Evolutionary conservation across 2,329 filamentous ascomycete species (phyloP), one percentile per base, ranked within the genome.

Genomic region (Trichophyton rubrum): DNA sequence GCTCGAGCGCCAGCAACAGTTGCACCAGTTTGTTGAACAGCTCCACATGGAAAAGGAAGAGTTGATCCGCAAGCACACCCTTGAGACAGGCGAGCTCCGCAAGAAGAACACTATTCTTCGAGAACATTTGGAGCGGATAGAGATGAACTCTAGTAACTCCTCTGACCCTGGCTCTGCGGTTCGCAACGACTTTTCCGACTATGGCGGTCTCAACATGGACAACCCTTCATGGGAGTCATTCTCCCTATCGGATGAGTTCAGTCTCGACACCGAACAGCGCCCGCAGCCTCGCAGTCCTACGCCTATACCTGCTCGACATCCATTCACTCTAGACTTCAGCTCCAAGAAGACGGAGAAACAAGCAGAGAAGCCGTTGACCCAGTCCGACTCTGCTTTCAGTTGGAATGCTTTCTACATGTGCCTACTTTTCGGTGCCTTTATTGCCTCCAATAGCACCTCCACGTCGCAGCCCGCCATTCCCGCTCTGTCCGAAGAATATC

Each of bases 401-500:
- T 78, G 76, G 76, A 77, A 78, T 84, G 89, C 68, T 77, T 97
- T 68, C 81, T 97, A 73, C 87, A 95, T 96, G 90, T 88, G 96
- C 67, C 88, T 99, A 70, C 87, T 99, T 60, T 91, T 96, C 65
- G 93, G 93, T 71, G 93, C 93, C 59, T 96, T 96, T 71, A 90
- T 97, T 67, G 87, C 93, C 64, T 96, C 92, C 35, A 95, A 91
- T 75, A 85, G 85, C 66, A 83, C 85, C 51, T 80, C 85, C 20
- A 78, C 82, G n/a, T 67, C 75, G 3, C 66, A 74, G 47, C 83
- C 85, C 43, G 83, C 84, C 66, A 85, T 77, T 38, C 75, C 75
- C 7, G 69, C 73, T 49, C 67, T 78, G 15, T 76, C 76, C 11
- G 75, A 78, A 59, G 75, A 78, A 62, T 78, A 78, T 63, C 75